These are phyloP conservation scores for Bothriochloa decipiens DNA, from an alignment of 176 grass and related monocot genomes.

Conservation along the genomic window DNA sequence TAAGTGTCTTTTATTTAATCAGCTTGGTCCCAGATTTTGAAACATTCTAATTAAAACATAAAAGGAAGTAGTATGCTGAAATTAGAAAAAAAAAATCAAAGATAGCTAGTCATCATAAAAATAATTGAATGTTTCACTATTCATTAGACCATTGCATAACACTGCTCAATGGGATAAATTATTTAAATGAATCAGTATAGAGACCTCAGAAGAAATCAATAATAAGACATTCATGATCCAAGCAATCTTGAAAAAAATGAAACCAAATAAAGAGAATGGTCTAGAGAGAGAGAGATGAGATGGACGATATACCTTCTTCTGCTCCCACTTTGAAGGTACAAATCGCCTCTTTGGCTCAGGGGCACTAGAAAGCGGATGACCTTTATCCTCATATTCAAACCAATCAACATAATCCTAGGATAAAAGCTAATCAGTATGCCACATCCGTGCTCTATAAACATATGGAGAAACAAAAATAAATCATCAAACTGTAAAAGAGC, in stretches of 20 bases:
- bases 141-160: conserved; percentile 11
- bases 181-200: conserved; percentile 9
- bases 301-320: conserved; percentile 70
- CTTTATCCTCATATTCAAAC: conserved; percentile 95
- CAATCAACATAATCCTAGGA: conserved; percentile 95
- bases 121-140: not conserved
- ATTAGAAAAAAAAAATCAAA: not conserved
- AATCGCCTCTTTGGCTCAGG: conserved; percentile 99
- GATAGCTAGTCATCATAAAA: not conserved
- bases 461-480: conserved; percentile 31
- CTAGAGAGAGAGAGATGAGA: conserved; percentile 5
- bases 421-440: conserved; percentile 14
- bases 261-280: conserved; percentile 12
- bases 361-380: conserved; percentile 94
- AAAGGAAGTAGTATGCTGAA: not conserved
- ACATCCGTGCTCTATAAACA: conserved; percentile 20
- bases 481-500: not conserved
- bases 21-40: not conserved
- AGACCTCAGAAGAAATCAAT: conserved; percentile 19
- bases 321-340: conserved; percentile 96
- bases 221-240: conserved; percentile 14
- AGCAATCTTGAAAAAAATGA: not conserved
- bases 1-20: not conserved
- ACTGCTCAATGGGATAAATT: not conserved
- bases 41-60: not conserved